Conservation (phyloP, 306 rosid species). For the Pterocarpus macrocarpus region DNA sequence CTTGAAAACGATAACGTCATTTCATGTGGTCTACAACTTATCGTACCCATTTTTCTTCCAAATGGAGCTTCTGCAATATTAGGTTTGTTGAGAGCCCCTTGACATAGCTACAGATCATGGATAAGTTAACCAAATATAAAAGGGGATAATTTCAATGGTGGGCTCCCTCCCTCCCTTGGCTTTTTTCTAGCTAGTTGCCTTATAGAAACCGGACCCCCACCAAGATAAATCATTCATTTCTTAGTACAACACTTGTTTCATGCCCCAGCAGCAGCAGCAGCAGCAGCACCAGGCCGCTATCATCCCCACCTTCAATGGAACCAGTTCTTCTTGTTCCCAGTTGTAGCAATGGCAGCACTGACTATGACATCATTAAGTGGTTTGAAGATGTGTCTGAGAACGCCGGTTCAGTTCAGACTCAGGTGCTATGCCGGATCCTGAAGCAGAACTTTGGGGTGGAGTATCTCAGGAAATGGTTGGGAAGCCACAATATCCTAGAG, state of each 20-base stretch:
- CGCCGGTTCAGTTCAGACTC: conserved; percentile 63
- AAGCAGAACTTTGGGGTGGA: conserved; percentile 63
- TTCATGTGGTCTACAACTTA: conserved; percentile 57
- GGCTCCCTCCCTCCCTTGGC: conserved; percentile 5
- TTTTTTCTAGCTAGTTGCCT: conserved; percentile 7
- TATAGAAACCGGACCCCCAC: neutral
- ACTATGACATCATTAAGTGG: conserved; percentile 60
- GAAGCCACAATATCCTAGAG: conserved; percentile 51
- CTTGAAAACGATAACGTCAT: conserved; percentile 39
- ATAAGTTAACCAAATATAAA: neutral
- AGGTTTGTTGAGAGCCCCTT: neutral
- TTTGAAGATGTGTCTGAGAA: conserved; percentile 62
- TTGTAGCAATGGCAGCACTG: conserved; percentile 18
- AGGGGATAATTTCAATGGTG: conserved; percentile 40
- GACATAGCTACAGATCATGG: too few species aligned
- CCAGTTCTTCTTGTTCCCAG: neutral
- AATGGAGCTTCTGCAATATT: conserved; percentile 34
- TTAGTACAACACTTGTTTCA: too few species aligned
- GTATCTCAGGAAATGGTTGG: conserved; percentile 71
- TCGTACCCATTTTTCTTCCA: conserved; percentile 45
- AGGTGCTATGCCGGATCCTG: conserved; percentile 65
- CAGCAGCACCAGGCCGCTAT: neutral
- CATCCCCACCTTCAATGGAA: neutral
- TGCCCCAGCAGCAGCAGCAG: neutral
- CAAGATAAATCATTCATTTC: neutral